Evolutionary conservation across 1,284 basidiomycete genomes (phyloP).

Genomic region (Thelephora terrestris): DNA sequence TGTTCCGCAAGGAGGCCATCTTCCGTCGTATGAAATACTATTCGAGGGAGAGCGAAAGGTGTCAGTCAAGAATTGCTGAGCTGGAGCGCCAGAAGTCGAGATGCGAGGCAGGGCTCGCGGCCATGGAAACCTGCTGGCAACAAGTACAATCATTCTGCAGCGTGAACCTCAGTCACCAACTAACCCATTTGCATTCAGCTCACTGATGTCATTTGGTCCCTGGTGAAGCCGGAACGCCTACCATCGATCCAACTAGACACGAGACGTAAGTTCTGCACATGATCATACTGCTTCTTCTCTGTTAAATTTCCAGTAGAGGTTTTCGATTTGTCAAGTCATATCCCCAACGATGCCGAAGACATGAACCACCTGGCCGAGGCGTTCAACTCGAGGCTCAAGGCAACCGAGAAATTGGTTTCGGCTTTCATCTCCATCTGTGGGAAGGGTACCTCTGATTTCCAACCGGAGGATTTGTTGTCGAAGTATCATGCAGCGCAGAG

Average conservation of each 20-base stretch:
- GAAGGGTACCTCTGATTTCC: slow-evolving; percentile 20
- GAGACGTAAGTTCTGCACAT: slow-evolving; percentile 27
- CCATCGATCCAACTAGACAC: slow-evolving; percentile 33
- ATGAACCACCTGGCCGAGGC: slow-evolving; percentile 30
- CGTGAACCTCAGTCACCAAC: slow-evolving; percentile 6
- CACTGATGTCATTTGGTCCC: slow-evolving; percentile 53
- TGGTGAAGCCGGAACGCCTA: slow-evolving; percentile 47
- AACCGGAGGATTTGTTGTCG: slow-evolving; percentile 30
- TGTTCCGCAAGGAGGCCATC: slow-evolving; percentile 79
- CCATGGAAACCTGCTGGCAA: slow-evolving; percentile 83
- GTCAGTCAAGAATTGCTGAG: slow-evolving; percentile 56
- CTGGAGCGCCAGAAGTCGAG: slow-evolving; percentile 65
- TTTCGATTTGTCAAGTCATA: slow-evolving; percentile 45
- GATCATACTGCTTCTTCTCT: slow-evolving; percentile 3
- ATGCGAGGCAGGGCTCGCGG: slow-evolving; percentile 71
- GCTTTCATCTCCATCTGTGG: slow-evolving; percentile 43
- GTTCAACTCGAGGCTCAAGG: slow-evolving; percentile 44
- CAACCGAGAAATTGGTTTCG: slow-evolving; percentile 50
- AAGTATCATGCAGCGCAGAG: slow-evolving; percentile 46
- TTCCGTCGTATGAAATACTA: slow-evolving; percentile 89
- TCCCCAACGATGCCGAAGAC: slow-evolving; percentile 36
- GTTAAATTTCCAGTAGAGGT: slow-evolving; percentile 18
- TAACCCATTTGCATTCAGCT: slow-evolving; percentile 33
- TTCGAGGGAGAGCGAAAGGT: slow-evolving; percentile 70
- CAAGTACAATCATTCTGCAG: slow-evolving; percentile 49